Base-by-base conservation (phyloP, 352 stramenopile species). In the Globisporangium rhizosaccharum region DNA sequence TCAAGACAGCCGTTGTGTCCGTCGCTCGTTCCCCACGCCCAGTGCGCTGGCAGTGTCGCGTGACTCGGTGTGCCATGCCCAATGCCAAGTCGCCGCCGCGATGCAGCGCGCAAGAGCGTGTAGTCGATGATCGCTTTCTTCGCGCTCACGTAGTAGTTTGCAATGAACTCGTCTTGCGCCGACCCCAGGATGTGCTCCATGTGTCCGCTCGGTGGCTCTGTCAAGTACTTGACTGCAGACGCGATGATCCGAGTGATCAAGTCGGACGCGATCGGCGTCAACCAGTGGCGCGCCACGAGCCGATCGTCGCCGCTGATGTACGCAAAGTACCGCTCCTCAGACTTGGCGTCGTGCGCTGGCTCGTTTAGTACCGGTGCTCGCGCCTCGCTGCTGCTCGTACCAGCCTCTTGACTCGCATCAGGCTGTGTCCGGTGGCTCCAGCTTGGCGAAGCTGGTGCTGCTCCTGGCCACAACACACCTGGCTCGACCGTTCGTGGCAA, bases 111-210 rank as follows among this genome's bases (percentile, higher is more conserved):
- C 17, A 89, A 56, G 2, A 93, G 56, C 6, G 91, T 26, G 57
- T 91, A 93, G 50, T 93, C 82, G 6, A 93, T 33, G 50, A 91
- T 82, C 4, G 82, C 72, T 59, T 90, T 91, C 68, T 87, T 91
- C 30, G 79, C 62, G 47, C 84, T 91, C 3, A 67, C 37, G 55
- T 82, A 78, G 50, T 90, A 93, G 39, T 78, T 89, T 25, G 59
- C 56, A 9, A 80, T 44, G 48, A 86, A 87, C 48, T 87, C 78
- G 42, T 69, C 39, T 8, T 76, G 76, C 1, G 69, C 65, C 5
- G 44, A 55, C 41, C 68, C 61, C 47, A 90, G 49, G 15, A 90
- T 69, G 15, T 42, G 36, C 28, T 75, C 60, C 50, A 90, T 81
- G 20, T 72, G 66, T 7, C 61, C 61, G 45, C 56, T 71, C 14